Evolutionary conservation across 2,329 filamentous ascomycete species (phyloP), one percentile per base, ranked within the genome.

Genomic region (Zalaria sp.): DNA sequence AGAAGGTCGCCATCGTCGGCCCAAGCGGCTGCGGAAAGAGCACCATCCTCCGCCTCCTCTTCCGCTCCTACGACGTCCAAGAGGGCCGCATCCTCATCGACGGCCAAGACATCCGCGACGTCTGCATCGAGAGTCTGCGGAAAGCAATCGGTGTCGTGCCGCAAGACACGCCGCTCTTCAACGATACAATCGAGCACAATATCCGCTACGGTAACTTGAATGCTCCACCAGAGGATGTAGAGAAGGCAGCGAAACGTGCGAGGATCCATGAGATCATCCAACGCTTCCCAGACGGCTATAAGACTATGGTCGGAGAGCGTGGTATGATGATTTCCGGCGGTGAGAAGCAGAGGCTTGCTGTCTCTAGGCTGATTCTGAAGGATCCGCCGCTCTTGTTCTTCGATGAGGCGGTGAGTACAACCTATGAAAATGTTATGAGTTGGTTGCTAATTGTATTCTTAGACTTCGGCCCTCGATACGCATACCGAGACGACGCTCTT

Each of bases 1-100:
- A 94, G 63, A 98, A 96, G 62, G 81, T 96, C 38, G 91, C 91
- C 42, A 79, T 98, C 45, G 91, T 98, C 11, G 93, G 91, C 0
- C 89, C 91, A 1, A 93, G 83, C 50, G 91, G 91, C 27, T 96
- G 91, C 60, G 91, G 91, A 47, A 98, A 98, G 62, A 94, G 87
- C 3, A 98, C 91, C 0, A 79, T 98, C 38, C 66, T 98, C 11
- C 78, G 87, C 37, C 73, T 98, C 0, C 70, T 98, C 6, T 98
- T 96, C 72, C 81, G 93, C 25, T 98, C 79, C 58, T 98, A 96
- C 60, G 91, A 98, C 54, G 79, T 85, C 0, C 81, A 95, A 52
- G 66, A 69, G 32, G 91, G 91, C 1, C 78, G 82, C 41, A 93
- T 98, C 53, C 67, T 89, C 35, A 85, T 98, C 46, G 91, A 98